Evolutionary conservation across 2,329 filamentous ascomycete genomes (phyloP), one percentile per base, ranked within the genome.

Genomic region (Pseudogymnoascus sp.): DNA sequence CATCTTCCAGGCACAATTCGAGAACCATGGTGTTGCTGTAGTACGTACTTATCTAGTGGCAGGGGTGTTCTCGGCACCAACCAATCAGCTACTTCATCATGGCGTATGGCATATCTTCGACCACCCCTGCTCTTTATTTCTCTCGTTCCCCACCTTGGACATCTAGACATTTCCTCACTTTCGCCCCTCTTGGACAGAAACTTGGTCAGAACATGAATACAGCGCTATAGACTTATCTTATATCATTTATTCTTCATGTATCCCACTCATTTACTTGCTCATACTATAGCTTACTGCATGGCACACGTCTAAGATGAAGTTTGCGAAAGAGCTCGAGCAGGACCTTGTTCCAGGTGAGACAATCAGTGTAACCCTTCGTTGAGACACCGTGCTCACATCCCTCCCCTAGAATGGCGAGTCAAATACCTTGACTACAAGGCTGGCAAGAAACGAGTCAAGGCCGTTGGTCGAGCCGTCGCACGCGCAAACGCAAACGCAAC

Each of bases 341-440:
- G 90, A 96, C 71, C 84, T 92, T 62, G 91, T 97, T 68, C 93
- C 93, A 73, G 93, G 85, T 86, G 74, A 73, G 77, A 68, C 61
- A 63, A 21, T 29, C 59, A 26, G 40, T 51, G 39, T 40, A 54
- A 39, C 63, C n/a, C 60, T 64, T 34, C 59, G 23, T 31, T 61
- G 18, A 39, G 5, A 61, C 34, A 26, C 8, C 18, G n/a, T 34
- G 4, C 62, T 64, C 61, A 65, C 37, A 62, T 64, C 29, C 7
- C 11, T 64, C 34, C 7, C 12, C 29, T 69, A 87, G 85, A 97
- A 84, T 97, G 93, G 93, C 86, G 90, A 71, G 84, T 87, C 75
- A 96, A 96, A 76, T 97, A 97, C 75, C 83, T 97, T 70, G 86
- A 97, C 77, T 97, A 97, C 81, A 96, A 96, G 82, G 86, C 86